A percentile compares a stretch with the other conserved stretches of the same genome.
These are phyloP conservation scores for Sphagnum magellanicum DNA, from an alignment of 228 moss, liverwort and hornwort genomes.

Conservation along the genomic window DNA sequence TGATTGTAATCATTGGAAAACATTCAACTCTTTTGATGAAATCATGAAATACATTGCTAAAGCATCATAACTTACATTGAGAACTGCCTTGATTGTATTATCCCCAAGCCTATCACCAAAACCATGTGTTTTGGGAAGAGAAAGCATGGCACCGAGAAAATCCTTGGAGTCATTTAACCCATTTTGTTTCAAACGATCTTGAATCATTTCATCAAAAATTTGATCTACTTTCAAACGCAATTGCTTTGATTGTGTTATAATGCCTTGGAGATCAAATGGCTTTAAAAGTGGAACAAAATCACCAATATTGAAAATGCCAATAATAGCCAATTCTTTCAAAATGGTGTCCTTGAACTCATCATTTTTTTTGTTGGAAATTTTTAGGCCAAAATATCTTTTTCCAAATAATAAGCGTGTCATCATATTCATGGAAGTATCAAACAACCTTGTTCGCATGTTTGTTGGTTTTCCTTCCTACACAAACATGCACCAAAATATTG, in stretches of 20 bases:
- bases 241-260: neutral
- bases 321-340: conserved; percentile 6
- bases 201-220: conserved; percentile 15
- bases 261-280: conserved; percentile 16
- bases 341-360: conserved; percentile 5
- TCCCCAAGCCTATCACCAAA: conserved; percentile 18
- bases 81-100: conserved; percentile 22
- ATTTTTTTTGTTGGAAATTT: conserved; percentile 8
- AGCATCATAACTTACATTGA: conserved; percentile 1
- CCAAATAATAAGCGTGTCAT: conserved; percentile 3
- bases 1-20: too few relatives aligned
- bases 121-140: conserved; percentile 15
- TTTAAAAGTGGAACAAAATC: conserved; percentile 24
- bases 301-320: conserved; percentile 17
- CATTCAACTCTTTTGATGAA: too few relatives aligned
- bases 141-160: conserved; percentile 23
- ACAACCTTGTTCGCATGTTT: conserved; percentile 3
- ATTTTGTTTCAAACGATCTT: conserved; percentile 20
- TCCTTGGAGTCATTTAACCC: conserved; percentile 25
- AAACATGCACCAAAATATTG: neutral
- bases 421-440: conserved; percentile 2
- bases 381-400: conserved; percentile 13
- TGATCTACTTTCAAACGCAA: conserved; percentile 9
- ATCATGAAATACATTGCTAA: too few relatives aligned
- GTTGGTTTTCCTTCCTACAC: neutral